Evolutionary conservation across 495 filamentous ascomycete species (phyloP).

Genomic region (Penicillium chermesinum): DNA sequence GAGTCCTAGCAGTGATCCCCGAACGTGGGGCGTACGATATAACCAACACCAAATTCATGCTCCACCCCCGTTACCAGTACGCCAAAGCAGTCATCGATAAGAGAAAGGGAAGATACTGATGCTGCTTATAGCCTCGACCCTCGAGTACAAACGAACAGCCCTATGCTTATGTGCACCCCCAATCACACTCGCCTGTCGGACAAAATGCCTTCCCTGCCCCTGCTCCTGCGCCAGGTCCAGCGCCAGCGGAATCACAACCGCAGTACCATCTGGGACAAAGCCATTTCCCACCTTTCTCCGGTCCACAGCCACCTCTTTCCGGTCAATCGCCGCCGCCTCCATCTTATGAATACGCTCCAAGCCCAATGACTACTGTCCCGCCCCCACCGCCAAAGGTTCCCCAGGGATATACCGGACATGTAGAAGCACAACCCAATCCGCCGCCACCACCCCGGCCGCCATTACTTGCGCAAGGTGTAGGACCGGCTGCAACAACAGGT

Average conservation of each 20-base stretch:
- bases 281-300: not conserved
- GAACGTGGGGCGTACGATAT: slow-evolving; percentile 43
- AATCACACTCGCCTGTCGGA: slow-evolving; percentile 2
- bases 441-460: slow-evolving; percentile 11
- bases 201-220: not conserved
- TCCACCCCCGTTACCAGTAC: slow-evolving; percentile 47
- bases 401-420: slow-evolving; percentile 24
- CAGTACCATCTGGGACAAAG: not conserved
- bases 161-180: slow-evolving; percentile 19
- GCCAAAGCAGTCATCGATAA: slow-evolving; percentile 4
- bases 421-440: slow-evolving; percentile 14
- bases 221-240: not conserved
- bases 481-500: slow-evolving; percentile 15
- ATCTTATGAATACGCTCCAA: not conserved
- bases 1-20: slow-evolving; percentile 26
- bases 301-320: not conserved
- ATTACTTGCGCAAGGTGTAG: slow-evolving; percentile 16
- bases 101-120: not conserved
- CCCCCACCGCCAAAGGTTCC: slow-evolving; percentile 41
- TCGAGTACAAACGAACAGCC: slow-evolving; percentile 29
- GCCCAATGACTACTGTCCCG: slow-evolving; percentile 18
- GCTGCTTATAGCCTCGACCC: slow-evolving; percentile 34
- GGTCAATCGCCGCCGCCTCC: no score
- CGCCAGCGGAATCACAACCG: slow-evolving; percentile 9
- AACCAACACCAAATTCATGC: slow-evolving; percentile 31